These are phyloP conservation scores for Periconia sp. DNA, from an alignment of 2,329 filamentous ascomycete genomes.

Conservation along the genomic window DNA sequence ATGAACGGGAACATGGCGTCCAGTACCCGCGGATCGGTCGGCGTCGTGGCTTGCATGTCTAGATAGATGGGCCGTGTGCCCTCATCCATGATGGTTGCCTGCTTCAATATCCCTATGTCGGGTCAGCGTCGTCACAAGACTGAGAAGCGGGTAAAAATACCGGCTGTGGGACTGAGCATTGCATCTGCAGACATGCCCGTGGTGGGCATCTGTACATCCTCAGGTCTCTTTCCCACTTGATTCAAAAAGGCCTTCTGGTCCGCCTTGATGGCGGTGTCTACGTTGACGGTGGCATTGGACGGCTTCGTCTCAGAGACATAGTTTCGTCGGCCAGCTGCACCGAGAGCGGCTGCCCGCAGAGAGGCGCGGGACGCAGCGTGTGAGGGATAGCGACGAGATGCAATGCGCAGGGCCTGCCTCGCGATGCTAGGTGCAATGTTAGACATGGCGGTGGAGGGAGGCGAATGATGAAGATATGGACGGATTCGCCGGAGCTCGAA, in stretches of 20 bases:
- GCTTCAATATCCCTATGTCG: slow-evolving; percentile 75
- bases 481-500: slow-evolving; percentile 9
- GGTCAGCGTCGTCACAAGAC: slow-evolving; percentile 22
- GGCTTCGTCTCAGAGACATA: slow-evolving; percentile 88
- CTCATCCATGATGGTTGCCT: slow-evolving; percentile 91
- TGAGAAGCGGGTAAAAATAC: slow-evolving; percentile 40
- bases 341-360: slow-evolving; percentile 48
- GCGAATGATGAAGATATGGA: slow-evolving; percentile 15
- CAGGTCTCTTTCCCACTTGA: slow-evolving; percentile 60
- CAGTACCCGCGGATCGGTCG: slow-evolving; percentile 89
- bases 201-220: slow-evolving; percentile 65
- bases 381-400: slow-evolving; percentile 57
- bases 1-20: slow-evolving; percentile 97
- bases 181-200: slow-evolving; percentile 66
- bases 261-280: slow-evolving; percentile 83
- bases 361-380: slow-evolving; percentile 49
- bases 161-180: slow-evolving; percentile 81
- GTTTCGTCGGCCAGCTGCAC: slow-evolving; percentile 57
- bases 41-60: slow-evolving; percentile 97
- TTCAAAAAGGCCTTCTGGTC: slow-evolving; percentile 80
- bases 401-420: slow-evolving; percentile 73
- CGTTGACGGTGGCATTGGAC: slow-evolving; percentile 78
- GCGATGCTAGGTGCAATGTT: slow-evolving; percentile 67
- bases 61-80: slow-evolving; percentile 94
- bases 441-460: slow-evolving; percentile 47